These are phyloP conservation scores for Vitis vinifera DNA, from an alignment of 164 flowering plant genomes.

Conservation along the genomic window DNA sequence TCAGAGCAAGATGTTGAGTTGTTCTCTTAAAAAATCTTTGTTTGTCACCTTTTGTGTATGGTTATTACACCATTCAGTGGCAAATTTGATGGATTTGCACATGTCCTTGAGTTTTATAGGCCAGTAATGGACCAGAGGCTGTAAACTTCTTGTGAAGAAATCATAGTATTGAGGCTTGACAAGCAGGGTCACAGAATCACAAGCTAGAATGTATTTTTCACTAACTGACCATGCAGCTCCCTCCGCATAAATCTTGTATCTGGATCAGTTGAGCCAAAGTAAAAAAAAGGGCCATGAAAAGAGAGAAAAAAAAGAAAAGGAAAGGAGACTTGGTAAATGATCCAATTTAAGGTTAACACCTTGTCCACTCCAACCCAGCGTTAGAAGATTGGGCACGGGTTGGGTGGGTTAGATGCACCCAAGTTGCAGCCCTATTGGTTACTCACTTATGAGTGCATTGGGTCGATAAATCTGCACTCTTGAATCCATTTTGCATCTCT, in stretches of 20 bases:
- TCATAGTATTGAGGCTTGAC: background rate
- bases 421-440: background rate
- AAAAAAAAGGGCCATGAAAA: background rate
- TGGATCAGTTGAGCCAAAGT: background rate
- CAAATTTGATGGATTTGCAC: conserved; percentile 60
- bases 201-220: conserved; percentile 3
- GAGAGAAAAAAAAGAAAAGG: background rate
- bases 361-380: too few relatives aligned
- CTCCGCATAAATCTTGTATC: conserved; percentile 4
- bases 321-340: too few relatives aligned
- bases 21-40: too few relatives aligned
- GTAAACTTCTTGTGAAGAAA: conserved; percentile 2
- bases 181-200: background rate
- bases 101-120: conserved; percentile 41
- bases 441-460: conserved; percentile 62
- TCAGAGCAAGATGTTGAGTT: too few relatives aligned
- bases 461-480: conserved; percentile 40
- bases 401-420: too few relatives aligned
- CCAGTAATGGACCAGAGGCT: conserved; percentile 32
- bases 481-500: conserved; percentile 43
- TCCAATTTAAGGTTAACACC: too few relatives aligned
- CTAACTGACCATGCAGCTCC: conserved; percentile 7
- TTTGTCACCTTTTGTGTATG: conserved; percentile 43
- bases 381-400: too few relatives aligned
- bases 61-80: conserved; percentile 72